Conservation (phyloP, 495 filamentous ascomycete genomes). For the Xanthoparmelia taractica region DNA sequence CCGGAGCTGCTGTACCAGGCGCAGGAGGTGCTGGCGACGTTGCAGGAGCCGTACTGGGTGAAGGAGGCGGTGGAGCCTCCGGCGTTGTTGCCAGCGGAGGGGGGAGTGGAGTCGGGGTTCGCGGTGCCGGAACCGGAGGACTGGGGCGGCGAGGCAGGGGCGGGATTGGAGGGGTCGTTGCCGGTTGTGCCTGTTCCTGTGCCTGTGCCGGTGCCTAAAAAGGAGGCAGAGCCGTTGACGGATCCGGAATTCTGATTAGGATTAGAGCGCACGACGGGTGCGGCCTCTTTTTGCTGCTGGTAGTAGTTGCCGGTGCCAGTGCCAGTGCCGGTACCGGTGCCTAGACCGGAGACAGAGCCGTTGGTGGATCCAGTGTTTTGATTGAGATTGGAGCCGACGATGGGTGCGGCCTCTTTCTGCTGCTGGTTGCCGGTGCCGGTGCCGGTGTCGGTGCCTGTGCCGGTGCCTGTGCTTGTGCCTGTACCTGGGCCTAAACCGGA, state of each 20-base stretch:
- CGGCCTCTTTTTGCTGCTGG: not conserved
- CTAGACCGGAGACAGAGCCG: too few species aligned
- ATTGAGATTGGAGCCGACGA: not conserved
- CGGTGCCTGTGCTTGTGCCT: too few species aligned
- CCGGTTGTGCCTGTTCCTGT: not conserved
- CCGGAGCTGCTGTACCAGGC: constrained; percentile 19
- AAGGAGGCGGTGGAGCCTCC: constrained; percentile 9
- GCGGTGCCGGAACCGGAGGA: not conserved
- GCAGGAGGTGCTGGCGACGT: constrained; percentile 16
- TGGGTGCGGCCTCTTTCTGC: not conserved
- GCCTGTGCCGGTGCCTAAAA: too few species aligned
- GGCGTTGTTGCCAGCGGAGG: not conserved
- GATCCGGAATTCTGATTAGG: not conserved
- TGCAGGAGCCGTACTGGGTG: constrained; percentile 22
- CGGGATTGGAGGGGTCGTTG: not conserved
- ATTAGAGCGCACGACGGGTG: not conserved
- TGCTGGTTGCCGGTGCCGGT: too few species aligned
- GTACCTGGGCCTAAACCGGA: too few species aligned
- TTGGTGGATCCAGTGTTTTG: not conserved
- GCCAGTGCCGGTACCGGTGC: too few species aligned
- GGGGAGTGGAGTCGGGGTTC: not conserved
- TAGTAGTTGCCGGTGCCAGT: too few species aligned
- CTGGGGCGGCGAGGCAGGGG: not conserved
- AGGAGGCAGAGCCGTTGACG: too few species aligned
- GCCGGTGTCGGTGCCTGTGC: too few species aligned